phyloP scores from a whole-genome alignment of 345 rosid genomes.

The Populus pruinosa region DNA sequence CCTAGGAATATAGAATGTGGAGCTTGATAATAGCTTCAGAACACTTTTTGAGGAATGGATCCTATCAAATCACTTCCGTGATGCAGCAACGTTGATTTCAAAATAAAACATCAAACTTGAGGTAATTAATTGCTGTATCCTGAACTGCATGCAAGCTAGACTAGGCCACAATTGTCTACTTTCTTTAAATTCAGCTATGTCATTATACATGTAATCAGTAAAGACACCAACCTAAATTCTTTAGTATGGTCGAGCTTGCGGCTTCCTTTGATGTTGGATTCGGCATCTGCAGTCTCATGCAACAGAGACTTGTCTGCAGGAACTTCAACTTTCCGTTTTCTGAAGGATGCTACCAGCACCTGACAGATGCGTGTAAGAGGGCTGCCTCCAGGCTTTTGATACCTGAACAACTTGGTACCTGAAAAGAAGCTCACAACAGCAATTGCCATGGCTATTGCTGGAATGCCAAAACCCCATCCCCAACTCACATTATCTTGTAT shows the following conservation, averaged over 20 bases:
- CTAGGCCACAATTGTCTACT: not conserved
- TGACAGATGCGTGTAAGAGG: conserved; percentile 44
- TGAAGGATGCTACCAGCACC: conserved; percentile 43
- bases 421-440: conserved; percentile 48
- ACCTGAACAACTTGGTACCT: conserved; percentile 42
- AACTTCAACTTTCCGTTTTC: conserved; percentile 25
- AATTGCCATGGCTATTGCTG: conserved; percentile 49
- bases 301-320: conserved; percentile 30
- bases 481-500: conserved; percentile 52
- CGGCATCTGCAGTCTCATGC: conserved; percentile 32
- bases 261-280: conserved; percentile 38
- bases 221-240: conserved; percentile 23
- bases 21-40: not conserved
- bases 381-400: conserved; percentile 52
- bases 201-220: not conserved
- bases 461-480: conserved; percentile 57
- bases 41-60: not conserved
- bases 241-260: conserved; percentile 44
- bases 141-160: not conserved
- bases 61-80: not conserved
- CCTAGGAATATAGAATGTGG: not conserved
- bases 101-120: no score
- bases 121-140: no score
- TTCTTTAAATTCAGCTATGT: not conserved
- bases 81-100: not conserved